Evolutionary conservation across 208 protist species (phyloP).

Genomic region (Strigomonas galati): DNA sequence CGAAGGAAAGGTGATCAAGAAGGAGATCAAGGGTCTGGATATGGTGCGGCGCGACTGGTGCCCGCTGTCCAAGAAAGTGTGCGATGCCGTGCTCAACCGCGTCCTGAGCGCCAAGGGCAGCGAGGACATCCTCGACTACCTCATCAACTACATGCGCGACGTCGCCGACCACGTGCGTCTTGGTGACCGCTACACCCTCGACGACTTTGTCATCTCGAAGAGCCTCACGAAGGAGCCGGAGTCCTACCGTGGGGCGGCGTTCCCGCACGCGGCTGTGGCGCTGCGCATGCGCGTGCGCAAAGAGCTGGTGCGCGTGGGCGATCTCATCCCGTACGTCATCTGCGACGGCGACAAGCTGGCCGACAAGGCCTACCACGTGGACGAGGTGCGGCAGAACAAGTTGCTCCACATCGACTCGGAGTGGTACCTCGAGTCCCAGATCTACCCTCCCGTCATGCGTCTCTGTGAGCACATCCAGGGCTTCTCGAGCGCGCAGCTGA

Average conservation of each 20-base stretch:
- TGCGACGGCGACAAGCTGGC: conserved; percentile 66
- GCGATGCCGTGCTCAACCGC: conserved; percentile 90
- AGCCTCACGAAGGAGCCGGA: conserved; percentile 96
- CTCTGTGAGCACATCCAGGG: conserved; percentile 93
- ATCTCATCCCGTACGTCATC: conserved; percentile 98
- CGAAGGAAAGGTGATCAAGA: conserved; percentile 64
- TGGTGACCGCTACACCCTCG: conserved; percentile 61
- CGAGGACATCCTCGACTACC: conserved; percentile 88
- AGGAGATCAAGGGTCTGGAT: conserved; percentile 98
- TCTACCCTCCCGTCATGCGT: conserved; percentile 94
- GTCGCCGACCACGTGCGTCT: conserved; percentile 74
- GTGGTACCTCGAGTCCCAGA: conserved; percentile 93
- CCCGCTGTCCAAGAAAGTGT: conserved; percentile 93
- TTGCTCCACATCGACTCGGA: conserved; percentile 84
- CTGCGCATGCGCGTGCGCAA: conserved; percentile 92
- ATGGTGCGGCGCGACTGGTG: conserved; percentile 99
- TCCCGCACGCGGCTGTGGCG: conserved; percentile 94
- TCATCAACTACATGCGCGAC: conserved; percentile 91
- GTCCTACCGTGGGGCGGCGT: conserved; percentile 92
- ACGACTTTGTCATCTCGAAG: conserved; percentile 98
- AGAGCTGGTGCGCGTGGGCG: conserved; percentile 89
- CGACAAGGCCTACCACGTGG: conserved; percentile 83
- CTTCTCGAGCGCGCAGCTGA: conserved; percentile 73
- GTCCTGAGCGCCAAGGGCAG: conserved; percentile 88
- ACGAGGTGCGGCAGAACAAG: conserved; percentile 73